phyloP scores from a whole-genome alignment of 2,329 filamentous ascomycete species.

The Fusarium hostae region DNA sequence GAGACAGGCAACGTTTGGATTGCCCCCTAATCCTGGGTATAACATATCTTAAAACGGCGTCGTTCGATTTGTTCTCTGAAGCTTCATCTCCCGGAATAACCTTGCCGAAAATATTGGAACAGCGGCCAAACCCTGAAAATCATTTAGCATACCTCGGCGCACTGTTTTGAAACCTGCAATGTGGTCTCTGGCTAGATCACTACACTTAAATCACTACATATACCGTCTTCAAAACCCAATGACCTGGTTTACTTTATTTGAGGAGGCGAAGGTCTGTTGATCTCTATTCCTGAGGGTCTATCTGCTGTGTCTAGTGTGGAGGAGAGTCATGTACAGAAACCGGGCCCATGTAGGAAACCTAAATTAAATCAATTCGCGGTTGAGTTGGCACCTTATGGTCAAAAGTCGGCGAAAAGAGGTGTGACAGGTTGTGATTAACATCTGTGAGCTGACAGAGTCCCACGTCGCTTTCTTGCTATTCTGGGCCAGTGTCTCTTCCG shows the following conservation, averaged over 20 bases:
- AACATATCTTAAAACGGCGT: constrained; percentile 42
- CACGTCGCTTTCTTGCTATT: neutral
- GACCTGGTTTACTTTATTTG: constrained; percentile 23
- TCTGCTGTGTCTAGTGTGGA: constrained; percentile 36
- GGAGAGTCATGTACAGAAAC: constrained; percentile 32
- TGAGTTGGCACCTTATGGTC: constrained; percentile 12
- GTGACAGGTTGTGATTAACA: neutral
- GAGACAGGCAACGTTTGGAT: constrained; percentile 64
- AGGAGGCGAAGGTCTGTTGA: constrained; percentile 30
- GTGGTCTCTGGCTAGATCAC: constrained; percentile 41
- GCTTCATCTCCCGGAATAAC: constrained; percentile 17
- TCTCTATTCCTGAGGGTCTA: constrained; percentile 26
- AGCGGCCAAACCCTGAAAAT: constrained; percentile 37
- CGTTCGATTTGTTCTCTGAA: constrained; percentile 19
- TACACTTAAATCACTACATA: constrained; percentile 38
- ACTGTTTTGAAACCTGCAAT: constrained; percentile 43
- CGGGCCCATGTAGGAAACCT: constrained; percentile 37
- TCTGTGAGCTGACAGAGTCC: neutral
- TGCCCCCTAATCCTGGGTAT: constrained; percentile 57
- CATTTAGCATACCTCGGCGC: constrained; percentile 51
- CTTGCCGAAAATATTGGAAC: constrained; percentile 35
- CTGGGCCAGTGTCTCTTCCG: constrained; percentile 53
- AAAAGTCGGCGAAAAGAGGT: neutral
- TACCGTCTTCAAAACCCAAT: constrained; percentile 31
- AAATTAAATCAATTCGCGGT: constrained; percentile 41